Base-by-base conservation (phyloP, 225 moss, liverwort and hornwort genomes). In the Takakia lepidozioides region DNA sequence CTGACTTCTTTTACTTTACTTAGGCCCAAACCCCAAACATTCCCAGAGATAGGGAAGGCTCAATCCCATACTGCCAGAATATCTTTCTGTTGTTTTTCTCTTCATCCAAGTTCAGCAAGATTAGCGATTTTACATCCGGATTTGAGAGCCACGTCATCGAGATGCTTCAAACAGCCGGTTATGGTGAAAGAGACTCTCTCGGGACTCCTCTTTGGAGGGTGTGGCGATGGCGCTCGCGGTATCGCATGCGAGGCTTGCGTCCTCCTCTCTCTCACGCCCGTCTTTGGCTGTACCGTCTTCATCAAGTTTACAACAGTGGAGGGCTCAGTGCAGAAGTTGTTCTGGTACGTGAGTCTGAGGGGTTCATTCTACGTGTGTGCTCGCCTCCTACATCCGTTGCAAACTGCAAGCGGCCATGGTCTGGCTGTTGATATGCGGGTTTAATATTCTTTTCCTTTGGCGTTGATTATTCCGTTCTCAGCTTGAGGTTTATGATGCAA, bases 191-290 rank as follows among this genome's bases (percentile, higher is more conserved):
- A n/a, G n/a, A n/a, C n/a, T n/a, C n/a, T n/a, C n/a, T n/a, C n/a
- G n/a, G n/a, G n/a, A n/a, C n/a, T n/a, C n/a, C n/a, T n/a, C n/a
- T n/a, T 27, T 25, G 37, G 23, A 29, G 30, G 15, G 2, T 10
- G 13, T 46, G 45, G 45, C 45, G 43, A 46, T 46, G 25, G 45
- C 43, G 43, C 43, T 19, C 2, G 43, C 43, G 11, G 19, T 43
- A 10, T 19, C 45, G 45, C 45, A 46, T 2, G 25, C 4, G 45
- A 25, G 21, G 10, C 45, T 46, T 15, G 24, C 45, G 45, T 25
- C 45, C 45, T 46, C 21, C 15, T 25, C n/a, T 41, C 41, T 19
- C 19, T 41, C 41, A 19, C 41, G 23, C 25, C 45, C 19, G 25
- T 25, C 21, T 22, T 25, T 25, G 45, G 4, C 8, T 46, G n/a